phyloP scores from a whole-genome alignment of 306 rosid species.

The Arachis stenosperma region DNA sequence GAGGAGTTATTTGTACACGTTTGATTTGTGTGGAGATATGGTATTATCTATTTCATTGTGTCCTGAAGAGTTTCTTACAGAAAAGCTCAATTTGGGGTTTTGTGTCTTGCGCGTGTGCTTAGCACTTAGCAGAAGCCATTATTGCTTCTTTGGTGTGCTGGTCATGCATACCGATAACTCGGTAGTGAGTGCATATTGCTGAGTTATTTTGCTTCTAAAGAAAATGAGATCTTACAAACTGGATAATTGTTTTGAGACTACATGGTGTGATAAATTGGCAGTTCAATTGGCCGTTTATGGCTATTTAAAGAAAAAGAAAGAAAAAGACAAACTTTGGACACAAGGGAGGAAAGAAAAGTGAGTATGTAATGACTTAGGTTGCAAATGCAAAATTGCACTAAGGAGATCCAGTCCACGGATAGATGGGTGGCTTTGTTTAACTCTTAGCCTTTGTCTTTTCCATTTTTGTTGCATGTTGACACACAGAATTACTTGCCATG shows the following conservation, averaged over 20 bases:
- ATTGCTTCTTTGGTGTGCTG: neutral
- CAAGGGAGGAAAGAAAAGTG: neutral
- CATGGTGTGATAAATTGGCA: constrained; percentile 5
- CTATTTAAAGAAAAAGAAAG: neutral
- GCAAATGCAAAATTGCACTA: constrained; percentile 8
- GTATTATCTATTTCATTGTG: constrained; percentile 13
- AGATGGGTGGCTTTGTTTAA: constrained; percentile 26
- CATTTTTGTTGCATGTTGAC: neutral
- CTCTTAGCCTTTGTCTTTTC: neutral
- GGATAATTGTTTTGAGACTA: constrained; percentile 13
- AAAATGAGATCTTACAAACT: neutral
- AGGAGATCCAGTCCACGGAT: neutral
- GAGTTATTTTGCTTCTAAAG: neutral
- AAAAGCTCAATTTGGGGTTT: neutral
- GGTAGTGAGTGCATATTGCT: neutral
- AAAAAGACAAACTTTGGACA: neutral
- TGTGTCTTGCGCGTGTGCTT: too few relatives aligned
- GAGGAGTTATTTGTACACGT: neutral
- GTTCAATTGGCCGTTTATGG: constrained; percentile 3
- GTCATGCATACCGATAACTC: neutral
- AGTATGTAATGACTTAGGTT: neutral
- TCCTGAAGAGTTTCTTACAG: constrained; percentile 1
- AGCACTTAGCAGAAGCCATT: neutral
- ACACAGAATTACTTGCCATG: neutral
- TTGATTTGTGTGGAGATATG: constrained; percentile 1